phyloP scores from a whole-genome alignment of 2,329 filamentous ascomycete genomes.

The Karstenula rhodostoma region DNA sequence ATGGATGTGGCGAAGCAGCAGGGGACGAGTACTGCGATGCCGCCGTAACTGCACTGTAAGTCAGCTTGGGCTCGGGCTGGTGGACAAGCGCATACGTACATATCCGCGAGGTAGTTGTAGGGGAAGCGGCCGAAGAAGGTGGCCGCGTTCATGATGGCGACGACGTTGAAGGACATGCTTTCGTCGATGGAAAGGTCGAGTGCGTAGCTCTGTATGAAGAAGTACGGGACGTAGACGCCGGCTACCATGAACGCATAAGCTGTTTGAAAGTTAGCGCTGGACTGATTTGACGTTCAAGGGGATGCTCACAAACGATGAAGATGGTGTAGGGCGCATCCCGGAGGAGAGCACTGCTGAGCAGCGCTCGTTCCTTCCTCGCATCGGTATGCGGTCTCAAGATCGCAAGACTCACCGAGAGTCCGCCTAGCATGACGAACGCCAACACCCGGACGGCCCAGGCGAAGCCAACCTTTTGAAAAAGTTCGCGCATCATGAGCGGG shows the following conservation, averaged over 20 bases:
- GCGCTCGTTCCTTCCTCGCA: slow-evolving; percentile 9
- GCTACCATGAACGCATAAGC: slow-evolving; percentile 42
- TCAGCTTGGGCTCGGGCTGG: too few relatives aligned
- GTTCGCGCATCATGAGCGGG: slow-evolving; percentile 58
- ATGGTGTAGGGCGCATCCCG: slow-evolving; percentile 19
- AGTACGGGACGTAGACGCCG: slow-evolving; percentile 30
- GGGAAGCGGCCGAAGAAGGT: slow-evolving; percentile 62
- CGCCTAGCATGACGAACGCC: slow-evolving; percentile 60
- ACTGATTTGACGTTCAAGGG: not conserved
- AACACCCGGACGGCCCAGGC: slow-evolving; percentile 67
- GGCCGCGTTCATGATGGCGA: slow-evolving; percentile 63
- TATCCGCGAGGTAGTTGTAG: slow-evolving; percentile 61
- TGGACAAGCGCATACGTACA: slow-evolving; percentile 17
- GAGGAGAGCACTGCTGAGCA: slow-evolving; percentile 4
- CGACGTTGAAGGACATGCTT: slow-evolving; percentile 58
- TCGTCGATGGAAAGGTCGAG: slow-evolving; percentile 54
- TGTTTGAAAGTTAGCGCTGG: not conserved
- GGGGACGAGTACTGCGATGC: slow-evolving; percentile 20
- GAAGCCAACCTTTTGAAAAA: slow-evolving; percentile 66
- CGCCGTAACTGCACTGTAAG: slow-evolving; percentile 9
- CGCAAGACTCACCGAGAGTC: slow-evolving; percentile 9
- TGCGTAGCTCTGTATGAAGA: slow-evolving; percentile 20
- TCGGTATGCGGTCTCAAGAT: slow-evolving; percentile 14
- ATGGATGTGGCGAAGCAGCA: slow-evolving; percentile 29
- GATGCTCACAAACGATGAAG: slow-evolving; percentile 44